Conservation (phyloP, 805 yeast genomes). For the Jamesozyma piceae region DNA sequence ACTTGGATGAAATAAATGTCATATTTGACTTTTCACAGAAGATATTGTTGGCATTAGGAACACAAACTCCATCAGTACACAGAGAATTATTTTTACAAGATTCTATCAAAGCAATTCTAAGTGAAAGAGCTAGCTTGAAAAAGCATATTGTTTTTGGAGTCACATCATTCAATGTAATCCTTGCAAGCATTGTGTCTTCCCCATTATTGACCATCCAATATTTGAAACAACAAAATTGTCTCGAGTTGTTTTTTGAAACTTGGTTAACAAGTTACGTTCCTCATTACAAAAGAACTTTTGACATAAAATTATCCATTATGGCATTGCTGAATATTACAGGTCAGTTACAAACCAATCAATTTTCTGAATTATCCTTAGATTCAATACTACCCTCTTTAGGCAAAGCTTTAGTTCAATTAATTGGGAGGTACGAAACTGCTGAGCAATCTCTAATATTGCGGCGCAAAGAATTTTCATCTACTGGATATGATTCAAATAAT, state of each 20-base stretch:
- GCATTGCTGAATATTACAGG: slow-evolving; percentile 49
- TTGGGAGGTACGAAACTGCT: slow-evolving; percentile 64
- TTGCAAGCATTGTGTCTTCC: slow-evolving; percentile 56
- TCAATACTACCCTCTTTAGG: slow-evolving; percentile 42
- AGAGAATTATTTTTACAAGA: slow-evolving; percentile 39
- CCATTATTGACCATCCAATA: slow-evolving; percentile 43
- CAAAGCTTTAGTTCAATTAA: slow-evolving; percentile 38
- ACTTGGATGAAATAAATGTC: slow-evolving; percentile 45
- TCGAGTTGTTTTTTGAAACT: slow-evolving; percentile 44
- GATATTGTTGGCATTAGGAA: slow-evolving; percentile 49
- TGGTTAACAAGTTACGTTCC: slow-evolving; percentile 34
- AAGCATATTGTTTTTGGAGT: slow-evolving; percentile 27
- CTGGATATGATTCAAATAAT: slow-evolving; percentile 29
- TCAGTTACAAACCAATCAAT: slow-evolving; percentile 22
- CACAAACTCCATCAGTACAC: slow-evolving; percentile 34
- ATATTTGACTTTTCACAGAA: slow-evolving; percentile 60
- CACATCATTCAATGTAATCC: slow-evolving; percentile 42
- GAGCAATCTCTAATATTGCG: slow-evolving; percentile 53
- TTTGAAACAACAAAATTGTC: slow-evolving; percentile 37
- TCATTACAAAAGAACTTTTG: slow-evolving; percentile 60
- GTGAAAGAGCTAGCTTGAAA: slow-evolving; percentile 20
- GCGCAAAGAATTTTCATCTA: slow-evolving; percentile 43
- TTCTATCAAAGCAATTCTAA: slow-evolving; percentile 31
- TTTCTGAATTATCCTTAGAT: slow-evolving; percentile 30
- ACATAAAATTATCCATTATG: slow-evolving; percentile 63